Conservation (phyloP, 1,284 basidiomycete genomes). For the Leccinum ponderosum region DNA sequence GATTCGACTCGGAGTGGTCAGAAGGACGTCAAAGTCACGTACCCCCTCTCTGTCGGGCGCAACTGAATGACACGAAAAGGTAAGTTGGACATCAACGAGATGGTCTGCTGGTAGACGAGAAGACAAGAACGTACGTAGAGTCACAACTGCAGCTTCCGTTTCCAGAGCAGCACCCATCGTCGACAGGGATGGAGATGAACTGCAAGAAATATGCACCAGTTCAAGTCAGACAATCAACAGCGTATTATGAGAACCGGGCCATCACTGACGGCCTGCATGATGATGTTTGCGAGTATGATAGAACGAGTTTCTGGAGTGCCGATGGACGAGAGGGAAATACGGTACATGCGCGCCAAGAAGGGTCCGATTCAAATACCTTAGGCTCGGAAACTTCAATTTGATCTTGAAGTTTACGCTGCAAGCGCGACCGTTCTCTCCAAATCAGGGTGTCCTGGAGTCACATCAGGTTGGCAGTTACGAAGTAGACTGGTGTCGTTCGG, state of each 20-base stretch:
- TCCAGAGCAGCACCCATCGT: conserved; percentile 25
- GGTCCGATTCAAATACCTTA: conserved; percentile 8
- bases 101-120: background rate
- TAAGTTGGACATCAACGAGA: too few relatives aligned
- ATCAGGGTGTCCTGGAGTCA: background rate
- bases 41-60: too few relatives aligned
- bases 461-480: background rate
- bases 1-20: too few relatives aligned
- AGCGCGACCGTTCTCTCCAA: background rate
- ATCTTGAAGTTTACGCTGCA: background rate
- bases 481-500: background rate
- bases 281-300: conserved; percentile 2
- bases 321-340: background rate
- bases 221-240: background rate
- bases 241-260: background rate
- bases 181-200: conserved; percentile 23
- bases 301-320: background rate
- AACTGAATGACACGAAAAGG: too few relatives aligned
- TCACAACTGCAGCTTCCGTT: conserved; percentile 11
- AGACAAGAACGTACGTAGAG: conserved; percentile 8
- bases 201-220: conserved; percentile 2
- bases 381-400: background rate
- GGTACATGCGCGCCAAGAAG: background rate
- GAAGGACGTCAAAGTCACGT: too few relatives aligned
- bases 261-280: conserved; percentile 25